Evolutionary conservation across 306 rosid species (phyloP).

Genomic region (Gastrolobium villosum): DNA sequence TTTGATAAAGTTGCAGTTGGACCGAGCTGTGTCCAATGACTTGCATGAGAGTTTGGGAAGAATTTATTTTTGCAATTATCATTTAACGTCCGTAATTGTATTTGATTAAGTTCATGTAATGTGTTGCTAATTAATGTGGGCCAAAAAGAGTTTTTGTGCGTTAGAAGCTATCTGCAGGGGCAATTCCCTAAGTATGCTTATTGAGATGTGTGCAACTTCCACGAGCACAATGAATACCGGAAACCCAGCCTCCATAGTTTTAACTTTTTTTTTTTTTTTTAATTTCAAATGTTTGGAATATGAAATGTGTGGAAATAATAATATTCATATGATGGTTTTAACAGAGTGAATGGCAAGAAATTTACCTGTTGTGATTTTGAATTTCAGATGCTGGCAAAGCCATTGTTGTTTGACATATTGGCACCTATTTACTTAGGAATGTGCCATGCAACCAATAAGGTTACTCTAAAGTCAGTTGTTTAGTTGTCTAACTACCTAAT

Average conservation of each 20-base stretch:
- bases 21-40: too few species aligned
- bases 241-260: neutral
- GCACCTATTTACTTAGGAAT: neutral
- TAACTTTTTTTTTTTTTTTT: neutral
- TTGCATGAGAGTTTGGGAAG: too few species aligned
- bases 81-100: neutral
- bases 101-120: neutral
- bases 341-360: slow-evolving; percentile 6
- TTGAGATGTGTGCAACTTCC: neutral
- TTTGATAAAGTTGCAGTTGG: too few species aligned
- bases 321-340: too few species aligned
- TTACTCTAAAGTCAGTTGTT: slow-evolving; percentile 21
- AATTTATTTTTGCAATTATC: neutral
- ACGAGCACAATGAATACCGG: neutral
- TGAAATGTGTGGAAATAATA: neutral
- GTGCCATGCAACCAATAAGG: neutral
- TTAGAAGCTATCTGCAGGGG: neutral
- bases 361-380: neutral
- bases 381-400: neutral
- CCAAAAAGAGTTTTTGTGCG: neutral
- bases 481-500: slow-evolving; percentile 52
- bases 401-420: neutral
- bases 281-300: neutral
- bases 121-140: neutral
- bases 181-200: too few species aligned